phyloP scores from a whole-genome alignment of 768 basidiomycete genomes.

The Termitomyces sp. region DNA sequence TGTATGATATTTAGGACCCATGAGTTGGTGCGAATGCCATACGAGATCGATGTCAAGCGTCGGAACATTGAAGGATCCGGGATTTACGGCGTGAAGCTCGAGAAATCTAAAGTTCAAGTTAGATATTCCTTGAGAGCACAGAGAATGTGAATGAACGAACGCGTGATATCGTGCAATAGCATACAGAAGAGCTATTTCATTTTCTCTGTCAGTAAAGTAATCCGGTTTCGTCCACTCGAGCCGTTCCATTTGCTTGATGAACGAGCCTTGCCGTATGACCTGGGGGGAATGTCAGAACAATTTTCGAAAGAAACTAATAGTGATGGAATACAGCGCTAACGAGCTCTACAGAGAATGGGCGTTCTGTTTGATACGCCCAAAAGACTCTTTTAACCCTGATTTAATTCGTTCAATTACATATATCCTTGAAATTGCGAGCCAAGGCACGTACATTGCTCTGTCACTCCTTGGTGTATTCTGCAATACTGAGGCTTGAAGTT shows the following conservation, averaged over 20 bases:
- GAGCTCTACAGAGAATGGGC: conserved; percentile 54
- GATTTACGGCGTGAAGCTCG: conserved; percentile 46
- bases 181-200: conserved; percentile 42
- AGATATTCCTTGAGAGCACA: background rate
- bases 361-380: conserved; percentile 48
- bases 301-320: background rate
- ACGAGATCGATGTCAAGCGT: conserved; percentile 74
- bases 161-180: conserved; percentile 57
- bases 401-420: conserved; percentile 10
- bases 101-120: conserved; percentile 38
- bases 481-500: background rate
- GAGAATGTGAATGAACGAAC: conserved; percentile 22
- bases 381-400: conserved; percentile 38
- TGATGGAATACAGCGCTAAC: conserved; percentile 48
- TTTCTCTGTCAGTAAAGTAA: conserved; percentile 33
- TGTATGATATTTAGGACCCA: conserved; percentile 38
- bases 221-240: conserved; percentile 47
- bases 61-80: conserved; percentile 46
- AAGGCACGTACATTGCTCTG: conserved; percentile 10
- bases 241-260: conserved; percentile 48
- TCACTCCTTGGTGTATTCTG: background rate
- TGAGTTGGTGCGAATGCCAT: conserved; percentile 75
- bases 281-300: conserved; percentile 12
- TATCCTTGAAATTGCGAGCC: too few species aligned
- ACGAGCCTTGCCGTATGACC: conserved; percentile 57